phyloP scores from a whole-genome alignment of 1,139 yeast genomes.

The Suhomyces yuchorum region DNA sequence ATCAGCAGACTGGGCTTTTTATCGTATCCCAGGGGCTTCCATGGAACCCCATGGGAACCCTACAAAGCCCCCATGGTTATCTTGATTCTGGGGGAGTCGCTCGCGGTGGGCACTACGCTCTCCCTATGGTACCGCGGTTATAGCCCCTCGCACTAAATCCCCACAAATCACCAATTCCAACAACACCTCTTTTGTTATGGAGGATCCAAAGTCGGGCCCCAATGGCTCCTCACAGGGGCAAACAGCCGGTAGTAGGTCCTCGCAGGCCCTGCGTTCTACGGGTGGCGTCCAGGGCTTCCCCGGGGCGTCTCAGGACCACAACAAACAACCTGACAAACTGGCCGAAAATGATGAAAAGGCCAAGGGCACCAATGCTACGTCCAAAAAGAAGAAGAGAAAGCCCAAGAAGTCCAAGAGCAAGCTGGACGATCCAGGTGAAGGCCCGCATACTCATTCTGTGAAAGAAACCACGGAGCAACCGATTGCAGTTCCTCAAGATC shows the following conservation, averaged over 20 bases:
- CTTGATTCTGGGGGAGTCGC: not conserved
- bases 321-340: not conserved
- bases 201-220: not conserved
- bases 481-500: not conserved
- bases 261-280: not conserved
- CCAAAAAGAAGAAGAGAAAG: constrained; percentile 11
- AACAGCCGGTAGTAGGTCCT: not conserved
- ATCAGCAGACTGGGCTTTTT: not conserved
- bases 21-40: too few relatives aligned
- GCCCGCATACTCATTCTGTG: not conserved
- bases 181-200: constrained; percentile 1
- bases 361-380: not conserved
- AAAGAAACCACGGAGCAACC: not conserved
- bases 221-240: not conserved
- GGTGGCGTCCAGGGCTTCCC: not conserved
- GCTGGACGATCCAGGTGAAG: not conserved
- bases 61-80: not conserved
- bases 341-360: not conserved
- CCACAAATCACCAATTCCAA: constrained; percentile 1
- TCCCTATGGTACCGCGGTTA: not conserved
- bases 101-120: too few relatives aligned
- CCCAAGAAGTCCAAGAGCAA: constrained; percentile 3
- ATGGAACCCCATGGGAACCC: too few relatives aligned
- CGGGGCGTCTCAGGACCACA: not conserved
- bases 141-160: constrained; percentile 4